Base-by-base conservation (phyloP, 371 early-diverging fungal species). In the Rhizopus delemar region DNA sequence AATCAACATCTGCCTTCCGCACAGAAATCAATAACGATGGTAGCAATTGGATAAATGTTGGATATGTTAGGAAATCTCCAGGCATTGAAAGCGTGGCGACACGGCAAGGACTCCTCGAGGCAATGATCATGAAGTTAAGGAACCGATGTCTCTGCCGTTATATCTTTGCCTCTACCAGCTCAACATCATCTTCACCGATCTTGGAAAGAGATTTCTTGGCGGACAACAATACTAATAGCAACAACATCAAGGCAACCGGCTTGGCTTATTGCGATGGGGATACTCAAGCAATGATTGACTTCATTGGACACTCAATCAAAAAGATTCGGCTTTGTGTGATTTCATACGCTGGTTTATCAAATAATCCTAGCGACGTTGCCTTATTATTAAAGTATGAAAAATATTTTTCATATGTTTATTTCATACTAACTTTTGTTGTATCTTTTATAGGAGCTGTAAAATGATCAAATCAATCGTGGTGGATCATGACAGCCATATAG, bases 301-400 rank as follows among this genome's bases (percentile, higher is more conserved):
- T n/a, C n/a, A n/a, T n/a, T n/a, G n/a, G n/a, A 39, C 54, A 41
- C 54, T 41, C 54, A 54, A 54, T 41, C 5, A 57, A 57, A 50
- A 41, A 49, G 22, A 38, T 49, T 50, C 57, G 50, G 36, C 50
- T 57, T 50, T 57, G 50, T 50, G 57, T 57, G 49, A 57, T 49
- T 39, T 49, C 50, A 50, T 57, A 57, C 41, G 50, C 50, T 57
- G 57, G 57, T 39, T 41, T 57, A 34, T 49, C 41, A 48, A 49
- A 57, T 32, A 36, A 50, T 38, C 49, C 49, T 48, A 41, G 29
- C 31, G 57, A 49, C 41, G 50, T 58, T 51, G 51, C 22, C 22
- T 1, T 22, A 22, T 22, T 22, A 1, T 22, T 22, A 22, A 22
- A 22, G 22, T 22, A 22, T 22, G 22, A 22, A 22, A 22, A 51